Conservation (phyloP, 1,284 basidiomycete genomes). For the Cryptococcus sp. region DNA sequence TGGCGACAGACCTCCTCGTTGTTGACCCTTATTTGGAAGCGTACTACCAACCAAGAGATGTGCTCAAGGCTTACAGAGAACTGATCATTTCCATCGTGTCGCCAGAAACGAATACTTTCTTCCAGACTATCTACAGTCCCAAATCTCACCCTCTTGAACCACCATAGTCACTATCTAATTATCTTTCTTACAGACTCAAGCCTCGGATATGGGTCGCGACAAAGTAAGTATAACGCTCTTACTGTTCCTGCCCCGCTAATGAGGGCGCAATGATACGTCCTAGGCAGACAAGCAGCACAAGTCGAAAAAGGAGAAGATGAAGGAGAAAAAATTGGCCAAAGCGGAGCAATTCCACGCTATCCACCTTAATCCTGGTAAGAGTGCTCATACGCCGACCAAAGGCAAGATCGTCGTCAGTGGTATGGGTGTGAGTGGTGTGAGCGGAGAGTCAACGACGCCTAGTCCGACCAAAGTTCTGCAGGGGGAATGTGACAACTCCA, state of each 20-base stretch:
- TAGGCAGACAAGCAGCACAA: constrained; percentile 4
- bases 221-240: constrained; percentile 1
- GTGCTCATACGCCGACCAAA: not conserved
- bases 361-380: constrained; percentile 17
- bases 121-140: too few species aligned
- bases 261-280: not conserved
- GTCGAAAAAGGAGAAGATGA: constrained; percentile 30
- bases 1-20: too few species aligned
- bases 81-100: too few species aligned
- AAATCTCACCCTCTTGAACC: too few species aligned
- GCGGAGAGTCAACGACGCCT: not conserved
- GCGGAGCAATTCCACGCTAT: constrained; percentile 10
- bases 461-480: not conserved
- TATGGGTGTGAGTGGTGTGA: not conserved
- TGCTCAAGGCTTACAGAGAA: too few species aligned
- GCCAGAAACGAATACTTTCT: too few species aligned
- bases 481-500: too few species aligned
- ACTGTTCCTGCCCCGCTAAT: not conserved
- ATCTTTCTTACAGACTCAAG: not conserved
- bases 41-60: too few species aligned
- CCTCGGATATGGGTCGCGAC: constrained; percentile 7
- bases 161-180: not conserved
- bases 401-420: constrained; percentile 1
- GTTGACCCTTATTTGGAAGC: too few species aligned
- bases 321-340: constrained; percentile 21